A percentile compares a stretch with the other conserved stretches of the same genome.
phyloP scores from a whole-genome alignment of 192 early-diverging fungal species.

The Pilaira anomala region DNA sequence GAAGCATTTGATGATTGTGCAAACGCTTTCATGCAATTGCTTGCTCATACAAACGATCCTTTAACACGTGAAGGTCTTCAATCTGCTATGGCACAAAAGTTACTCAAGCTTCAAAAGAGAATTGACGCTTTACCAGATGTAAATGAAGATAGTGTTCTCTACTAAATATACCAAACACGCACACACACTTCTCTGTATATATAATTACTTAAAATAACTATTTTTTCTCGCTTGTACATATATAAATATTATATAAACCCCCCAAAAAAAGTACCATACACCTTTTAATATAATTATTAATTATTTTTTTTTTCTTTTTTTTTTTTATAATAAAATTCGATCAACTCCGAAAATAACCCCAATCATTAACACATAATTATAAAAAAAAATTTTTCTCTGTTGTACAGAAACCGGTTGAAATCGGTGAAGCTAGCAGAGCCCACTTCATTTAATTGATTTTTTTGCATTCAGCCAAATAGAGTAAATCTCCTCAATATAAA shows the following conservation, averaged over 20 bases:
- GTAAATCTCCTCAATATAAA: too few species aligned
- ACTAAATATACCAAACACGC: constrained; percentile 10
- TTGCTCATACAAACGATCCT: neutral
- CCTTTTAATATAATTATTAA: neutral
- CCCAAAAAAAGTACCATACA: neutral
- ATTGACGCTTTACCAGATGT: constrained; percentile 6
- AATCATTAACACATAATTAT: too few species aligned
- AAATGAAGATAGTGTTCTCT: neutral
- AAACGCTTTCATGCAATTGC: constrained; percentile 1
- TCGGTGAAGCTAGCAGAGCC: too few species aligned
- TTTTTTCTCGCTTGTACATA: neutral
- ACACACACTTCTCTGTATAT: neutral
- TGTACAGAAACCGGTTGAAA: too few species aligned
- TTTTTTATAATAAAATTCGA: constrained; percentile 6
- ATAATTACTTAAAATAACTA: neutral
- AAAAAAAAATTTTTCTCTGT: too few species aligned
- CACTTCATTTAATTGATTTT: too few species aligned
- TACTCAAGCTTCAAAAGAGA: constrained; percentile 2
- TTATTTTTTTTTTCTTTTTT: neutral
- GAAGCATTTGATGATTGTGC: constrained; percentile 17
- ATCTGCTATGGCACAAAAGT: constrained; percentile 7
- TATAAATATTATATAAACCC: neutral
- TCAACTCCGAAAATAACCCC: too few species aligned
- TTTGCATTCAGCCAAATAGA: too few species aligned
- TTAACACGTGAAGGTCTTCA: constrained; percentile 14